Percentiles rank a stretch among this genome's conserved stretches.
phyloP scores from a whole-genome alignment of 2,329 filamentous ascomycete genomes.

The Trichoderma harzianum region DNA sequence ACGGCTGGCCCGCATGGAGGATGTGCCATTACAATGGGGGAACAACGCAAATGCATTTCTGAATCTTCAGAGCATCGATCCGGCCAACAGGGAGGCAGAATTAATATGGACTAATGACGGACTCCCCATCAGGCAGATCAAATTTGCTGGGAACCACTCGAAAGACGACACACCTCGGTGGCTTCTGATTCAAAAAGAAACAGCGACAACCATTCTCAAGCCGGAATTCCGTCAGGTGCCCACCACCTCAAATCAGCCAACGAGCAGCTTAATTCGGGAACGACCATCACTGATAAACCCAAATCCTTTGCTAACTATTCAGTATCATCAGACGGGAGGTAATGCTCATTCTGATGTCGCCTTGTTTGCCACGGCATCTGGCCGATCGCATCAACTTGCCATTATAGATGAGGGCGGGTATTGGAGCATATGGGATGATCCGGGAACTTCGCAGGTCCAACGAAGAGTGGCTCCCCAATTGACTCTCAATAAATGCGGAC shows the following conservation, averaged over 20 bases:
- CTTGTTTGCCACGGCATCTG: slow-evolving; percentile 53
- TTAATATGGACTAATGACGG: slow-evolving; percentile 53
- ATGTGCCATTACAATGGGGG: slow-evolving; percentile 55
- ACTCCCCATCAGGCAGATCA: slow-evolving; percentile 49
- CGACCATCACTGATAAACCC: slow-evolving; percentile 51
- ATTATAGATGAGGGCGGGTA: slow-evolving; percentile 62
- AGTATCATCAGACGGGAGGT: slow-evolving; percentile 50
- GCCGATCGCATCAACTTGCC: slow-evolving; percentile 58
- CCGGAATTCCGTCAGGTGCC: slow-evolving; percentile 43
- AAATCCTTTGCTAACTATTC: slow-evolving; percentile 54
- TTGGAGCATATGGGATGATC: slow-evolving; percentile 67
- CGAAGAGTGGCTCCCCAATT: slow-evolving; percentile 33
- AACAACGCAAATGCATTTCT: slow-evolving; percentile 44
- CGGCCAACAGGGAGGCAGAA: slow-evolving; percentile 43
- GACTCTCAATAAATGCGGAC: slow-evolving; percentile 39
- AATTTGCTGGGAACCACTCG: slow-evolving; percentile 42
- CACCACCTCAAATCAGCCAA: neutral
- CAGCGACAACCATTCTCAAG: slow-evolving; percentile 49
- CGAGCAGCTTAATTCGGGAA: slow-evolving; percentile 21
- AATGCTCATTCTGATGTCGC: slow-evolving; percentile 58
- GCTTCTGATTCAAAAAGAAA: slow-evolving; percentile 52
- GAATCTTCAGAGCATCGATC: slow-evolving; percentile 43
- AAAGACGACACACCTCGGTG: slow-evolving; percentile 42
- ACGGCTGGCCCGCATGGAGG: slow-evolving; percentile 49
- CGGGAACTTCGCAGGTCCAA: slow-evolving; percentile 34